phyloP scores from a whole-genome alignment of 176 grass and related monocot species.

The Carex cristatella region DNA sequence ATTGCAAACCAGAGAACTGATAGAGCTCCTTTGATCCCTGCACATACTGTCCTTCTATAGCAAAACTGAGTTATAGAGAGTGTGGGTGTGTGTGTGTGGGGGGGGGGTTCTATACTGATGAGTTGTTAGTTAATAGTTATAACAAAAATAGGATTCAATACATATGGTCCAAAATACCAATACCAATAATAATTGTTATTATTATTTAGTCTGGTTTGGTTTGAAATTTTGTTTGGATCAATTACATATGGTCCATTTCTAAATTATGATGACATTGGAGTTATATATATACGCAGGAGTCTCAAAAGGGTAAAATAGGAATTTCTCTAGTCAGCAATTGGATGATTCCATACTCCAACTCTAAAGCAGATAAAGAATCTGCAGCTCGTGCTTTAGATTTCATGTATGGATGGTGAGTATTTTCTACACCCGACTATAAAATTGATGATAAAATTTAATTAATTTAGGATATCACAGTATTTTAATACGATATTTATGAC shows the following conservation, averaged over 20 bases:
- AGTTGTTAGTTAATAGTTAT: background rate
- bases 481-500: background rate
- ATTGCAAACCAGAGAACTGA: background rate
- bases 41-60: background rate
- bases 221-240: background rate
- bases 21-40: background rate
- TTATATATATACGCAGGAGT: constrained; percentile 16
- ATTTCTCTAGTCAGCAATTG: constrained; percentile 71
- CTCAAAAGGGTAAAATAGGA: constrained; percentile 69
- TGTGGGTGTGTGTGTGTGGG: no score
- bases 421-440: background rate
- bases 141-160: background rate
- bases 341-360: constrained; percentile 66
- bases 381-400: constrained; percentile 60
- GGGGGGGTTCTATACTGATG: background rate
- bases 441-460: background rate
- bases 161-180: background rate
- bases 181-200: background rate
- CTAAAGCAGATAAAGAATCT: constrained; percentile 50
- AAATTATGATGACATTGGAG: background rate
- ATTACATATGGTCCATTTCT: background rate
- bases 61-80: background rate
- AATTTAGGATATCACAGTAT: background rate
- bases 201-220: background rate
- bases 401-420: constrained; percentile 93